A percentile compares a stretch with the other conserved stretches of the same genome.
phyloP scores from a whole-genome alignment of 345 rosid species.

The Acer negundo region DNA sequence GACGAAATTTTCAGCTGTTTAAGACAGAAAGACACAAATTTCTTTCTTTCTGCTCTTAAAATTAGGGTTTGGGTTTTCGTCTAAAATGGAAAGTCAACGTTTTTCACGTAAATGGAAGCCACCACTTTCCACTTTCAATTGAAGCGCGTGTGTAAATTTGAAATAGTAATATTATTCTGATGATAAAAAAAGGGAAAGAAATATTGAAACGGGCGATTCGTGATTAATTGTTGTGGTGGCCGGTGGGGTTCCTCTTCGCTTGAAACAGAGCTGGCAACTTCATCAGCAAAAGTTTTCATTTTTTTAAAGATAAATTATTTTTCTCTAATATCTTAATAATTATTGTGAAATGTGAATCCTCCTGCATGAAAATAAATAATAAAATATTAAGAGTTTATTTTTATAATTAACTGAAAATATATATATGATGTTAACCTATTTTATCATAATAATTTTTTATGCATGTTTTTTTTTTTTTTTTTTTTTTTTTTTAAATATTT shows the following conservation, averaged over 20 bases:
- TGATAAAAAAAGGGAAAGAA: neutral
- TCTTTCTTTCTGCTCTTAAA: neutral
- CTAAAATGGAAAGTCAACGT: slow-evolving; percentile 4
- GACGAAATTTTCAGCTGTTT: neutral
- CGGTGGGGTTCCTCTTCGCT: neutral
- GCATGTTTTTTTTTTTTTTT: neutral
- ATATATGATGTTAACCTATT: no score
- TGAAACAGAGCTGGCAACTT: neutral
- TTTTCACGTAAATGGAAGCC: neutral
- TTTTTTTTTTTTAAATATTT: no score
- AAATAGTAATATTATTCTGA: neutral
- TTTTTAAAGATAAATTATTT: no score
- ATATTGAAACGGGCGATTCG: no score
- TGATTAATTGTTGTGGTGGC: neutral
- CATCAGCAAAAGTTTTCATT: neutral
- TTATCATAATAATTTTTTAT: no score
- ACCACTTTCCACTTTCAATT: slow-evolving; percentile 1
- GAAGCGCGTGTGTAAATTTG: neutral
- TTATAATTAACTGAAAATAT: no score
- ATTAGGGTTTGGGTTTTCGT: slow-evolving; percentile 6
- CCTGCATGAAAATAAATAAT: no score
- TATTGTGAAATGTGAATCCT: no score
- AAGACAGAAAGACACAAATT: neutral
- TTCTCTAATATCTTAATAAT: no score
- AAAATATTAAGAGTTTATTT: neutral